Percentiles rank a stretch among this genome's conserved stretches.
Evolutionary conservation across 306 rosid species (phyloP).

Genomic region (Biancaea sappan): DNA sequence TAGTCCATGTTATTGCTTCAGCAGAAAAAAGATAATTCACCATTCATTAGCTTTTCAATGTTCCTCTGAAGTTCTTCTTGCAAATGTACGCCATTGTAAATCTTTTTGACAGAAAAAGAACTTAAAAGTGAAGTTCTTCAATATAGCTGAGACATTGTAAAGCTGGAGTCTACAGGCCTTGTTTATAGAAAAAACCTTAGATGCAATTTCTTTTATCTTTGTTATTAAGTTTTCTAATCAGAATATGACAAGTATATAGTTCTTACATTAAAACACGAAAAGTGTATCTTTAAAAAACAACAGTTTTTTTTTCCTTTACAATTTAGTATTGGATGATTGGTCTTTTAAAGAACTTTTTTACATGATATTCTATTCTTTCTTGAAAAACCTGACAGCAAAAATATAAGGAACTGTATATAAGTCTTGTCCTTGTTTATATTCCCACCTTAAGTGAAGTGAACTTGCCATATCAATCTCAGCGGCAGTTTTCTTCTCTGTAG

Average conservation of each 20-base stretch:
- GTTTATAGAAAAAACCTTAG: no score
- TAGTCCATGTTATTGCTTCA: conserved; percentile 1
- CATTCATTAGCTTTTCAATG: neutral
- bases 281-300: no score
- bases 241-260: no score
- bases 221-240: no score
- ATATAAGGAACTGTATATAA: no score
- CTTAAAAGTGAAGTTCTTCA: conserved; percentile 3
- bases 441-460: neutral
- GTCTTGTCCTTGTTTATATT: conserved; percentile 13
- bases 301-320: no score
- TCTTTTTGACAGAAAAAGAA: neutral
- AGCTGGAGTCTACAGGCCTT: conserved; percentile 11
- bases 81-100: neutral
- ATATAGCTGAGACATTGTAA: conserved; percentile 7
- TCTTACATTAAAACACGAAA: no score
- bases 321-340: no score
- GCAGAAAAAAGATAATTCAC: neutral
- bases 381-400: no score
- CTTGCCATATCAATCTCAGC: neutral
- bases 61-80: neutral
- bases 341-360: no score
- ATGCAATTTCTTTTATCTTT: no score
- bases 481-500: conserved; percentile 35
- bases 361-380: no score